phyloP scores from a whole-genome alignment of 2,329 filamentous ascomycete species.

The Fusarium verrucosum region DNA sequence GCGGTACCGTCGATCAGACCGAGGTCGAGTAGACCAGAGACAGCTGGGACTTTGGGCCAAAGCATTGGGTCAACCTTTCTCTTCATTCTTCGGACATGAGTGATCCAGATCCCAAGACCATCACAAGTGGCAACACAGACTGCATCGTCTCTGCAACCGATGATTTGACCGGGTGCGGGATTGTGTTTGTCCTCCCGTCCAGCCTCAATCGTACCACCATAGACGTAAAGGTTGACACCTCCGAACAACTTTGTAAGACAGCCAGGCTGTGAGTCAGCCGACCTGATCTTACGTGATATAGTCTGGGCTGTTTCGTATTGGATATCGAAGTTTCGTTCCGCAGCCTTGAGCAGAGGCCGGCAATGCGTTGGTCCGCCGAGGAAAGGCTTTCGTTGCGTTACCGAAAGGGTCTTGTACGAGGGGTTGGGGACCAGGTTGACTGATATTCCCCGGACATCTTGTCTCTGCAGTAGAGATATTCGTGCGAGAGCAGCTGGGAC shows the following conservation, averaged over 20 bases:
- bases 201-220: conserved; percentile 14
- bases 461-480: background rate
- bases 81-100: conserved; percentile 22
- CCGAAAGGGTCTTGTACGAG: background rate
- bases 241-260: conserved; percentile 18
- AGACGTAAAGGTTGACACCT: conserved; percentile 18
- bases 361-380: conserved; percentile 4
- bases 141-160: background rate
- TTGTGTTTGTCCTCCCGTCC: background rate
- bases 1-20: background rate
- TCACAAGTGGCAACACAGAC: conserved; percentile 23
- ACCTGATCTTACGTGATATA: conserved; percentile 29
- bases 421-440: background rate
- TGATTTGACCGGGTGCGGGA: background rate
- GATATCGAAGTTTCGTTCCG: conserved; percentile 12
- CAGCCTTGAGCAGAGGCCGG: conserved; percentile 18
- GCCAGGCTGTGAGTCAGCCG: conserved; percentile 29
- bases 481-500: background rate
- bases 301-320: conserved; percentile 1
- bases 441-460: background rate
- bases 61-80: conserved; percentile 29
- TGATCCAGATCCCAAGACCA: conserved; percentile 24
- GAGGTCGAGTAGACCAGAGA: conserved; percentile 6
- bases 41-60: conserved; percentile 28
- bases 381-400: conserved; percentile 11